Base-by-base conservation (phyloP, 345 rosid species). In the Citrus australasica region DNA sequence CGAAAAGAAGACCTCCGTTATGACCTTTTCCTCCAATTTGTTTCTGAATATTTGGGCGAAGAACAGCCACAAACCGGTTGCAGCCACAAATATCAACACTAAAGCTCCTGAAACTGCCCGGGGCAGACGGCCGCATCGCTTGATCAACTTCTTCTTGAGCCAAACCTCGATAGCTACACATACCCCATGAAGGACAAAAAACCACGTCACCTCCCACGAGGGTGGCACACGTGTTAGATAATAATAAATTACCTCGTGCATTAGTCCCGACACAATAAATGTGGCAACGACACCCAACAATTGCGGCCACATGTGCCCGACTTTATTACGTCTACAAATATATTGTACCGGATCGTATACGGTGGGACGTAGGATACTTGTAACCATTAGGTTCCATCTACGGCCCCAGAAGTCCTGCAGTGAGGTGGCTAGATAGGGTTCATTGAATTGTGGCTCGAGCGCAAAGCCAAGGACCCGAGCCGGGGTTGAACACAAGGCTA, bases 381-480 rank as follows among this genome's bases (percentile, higher is more conserved):
- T 69, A 42, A 88, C 90, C 87, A 89, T 85, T 17, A 90, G 88
- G 78, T 92, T 94, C 97, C 98, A 94, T 53, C 98, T 80, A 1
- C 80, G 87, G 48, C 98, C 87, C 98, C 98, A 94, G 46, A 93
- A 95, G 80, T 92, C 95, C 73, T 95, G 98, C 1, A 95, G 79
- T 4, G 97, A 93, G 65, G 94, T 90, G 60, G 95, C 35, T 8
- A 92, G 80, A 81, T 87, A 90, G 6, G 94, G 98, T 58, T 89
- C 90, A 38, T 88, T 82, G 76, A 88, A 93, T 56, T 85, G 91
- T 16, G 92, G 95, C 76, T 89, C 90, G 8, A 90, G 65, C 67
- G 92, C 90, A 65, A 84, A 75, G 17, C 97, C 90, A 0, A 84
- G 65, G 1, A 78, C 76, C 21, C 78, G 85, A 46, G 89, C 91